A percentile compares a stretch with the other conserved stretches of the same genome.
phyloP scores from a whole-genome alignment of 805 yeast genomes.

The Wickerhamiella azymoides region DNA sequence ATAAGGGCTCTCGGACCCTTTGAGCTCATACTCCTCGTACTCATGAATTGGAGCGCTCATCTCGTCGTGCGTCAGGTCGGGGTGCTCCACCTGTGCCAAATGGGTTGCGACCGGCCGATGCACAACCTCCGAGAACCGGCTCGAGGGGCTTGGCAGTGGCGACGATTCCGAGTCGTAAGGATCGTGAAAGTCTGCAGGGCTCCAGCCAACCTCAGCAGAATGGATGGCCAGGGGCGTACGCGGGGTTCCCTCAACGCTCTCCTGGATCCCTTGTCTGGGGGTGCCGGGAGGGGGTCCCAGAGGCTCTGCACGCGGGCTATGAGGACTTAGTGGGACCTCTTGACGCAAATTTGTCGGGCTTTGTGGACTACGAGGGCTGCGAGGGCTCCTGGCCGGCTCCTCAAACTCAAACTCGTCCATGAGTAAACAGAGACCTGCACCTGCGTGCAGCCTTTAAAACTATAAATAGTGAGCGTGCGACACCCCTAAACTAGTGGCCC shows the following conservation, averaged over 20 bases:
- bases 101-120: conserved; percentile 5
- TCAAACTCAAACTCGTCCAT: not conserved
- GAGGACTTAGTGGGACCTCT: not conserved
- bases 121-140: not conserved
- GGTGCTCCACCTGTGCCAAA: conserved; percentile 3
- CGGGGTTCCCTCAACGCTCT: too few relatives aligned
- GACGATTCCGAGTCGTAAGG: not conserved
- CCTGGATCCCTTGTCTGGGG: too few relatives aligned
- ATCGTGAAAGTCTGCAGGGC: not conserved
- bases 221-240: too few relatives aligned
- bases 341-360: too few relatives aligned
- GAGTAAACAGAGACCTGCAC: not conserved
- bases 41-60: not conserved
- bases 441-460: not conserved
- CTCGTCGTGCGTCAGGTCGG: conserved; percentile 1
- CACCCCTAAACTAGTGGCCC: not conserved
- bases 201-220: not conserved
- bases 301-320: not conserved
- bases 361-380: not conserved
- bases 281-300: too few relatives aligned
- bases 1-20: not conserved
- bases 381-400: not conserved
- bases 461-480: not conserved
- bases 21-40: not conserved
- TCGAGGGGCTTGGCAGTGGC: not conserved